Percentiles rank a stretch among this genome's conserved stretches.
phyloP scores from a whole-genome alignment of 768 basidiomycete species.

The Clavaria fumosa region DNA sequence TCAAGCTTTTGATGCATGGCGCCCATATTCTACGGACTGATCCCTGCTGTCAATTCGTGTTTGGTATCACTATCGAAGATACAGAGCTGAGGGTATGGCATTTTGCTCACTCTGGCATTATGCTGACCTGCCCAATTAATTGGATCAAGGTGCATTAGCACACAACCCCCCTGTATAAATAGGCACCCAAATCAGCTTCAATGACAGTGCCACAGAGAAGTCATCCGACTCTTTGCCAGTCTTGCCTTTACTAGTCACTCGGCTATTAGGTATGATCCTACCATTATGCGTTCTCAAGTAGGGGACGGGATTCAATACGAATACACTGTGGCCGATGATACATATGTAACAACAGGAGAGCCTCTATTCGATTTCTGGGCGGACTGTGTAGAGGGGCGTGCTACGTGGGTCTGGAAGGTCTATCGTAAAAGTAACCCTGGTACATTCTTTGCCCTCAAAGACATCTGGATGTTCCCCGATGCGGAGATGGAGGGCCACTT shows the following conservation, averaged over 20 bases:
- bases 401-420: constrained; percentile 8
- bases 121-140: constrained; percentile 3
- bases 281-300: constrained; percentile 1
- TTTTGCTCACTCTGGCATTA: constrained; percentile 7
- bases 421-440: too few species aligned
- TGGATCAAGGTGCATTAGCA: constrained; percentile 3
- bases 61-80: constrained; percentile 7
- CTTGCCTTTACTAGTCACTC: constrained; percentile 3
- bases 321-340: constrained; percentile 2
- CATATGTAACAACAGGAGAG: constrained; percentile 1
- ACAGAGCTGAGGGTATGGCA: constrained; percentile 5
- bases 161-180: not conserved
- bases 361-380: constrained; percentile 6
- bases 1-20: constrained; percentile 5
- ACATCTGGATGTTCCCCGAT: too few species aligned
- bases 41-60: constrained; percentile 4
- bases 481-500: too few species aligned
- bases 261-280: constrained; percentile 5
- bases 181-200: not conserved
- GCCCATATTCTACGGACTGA: constrained; percentile 7
- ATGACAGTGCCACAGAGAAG: not conserved
- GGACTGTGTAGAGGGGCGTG: constrained; percentile 4
- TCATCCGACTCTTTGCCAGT: constrained; percentile 2
- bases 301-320: not conserved
- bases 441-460: too few species aligned